Conservation (phyloP, 192 early-diverging fungal genomes). For the Backusella sp. region DNA sequence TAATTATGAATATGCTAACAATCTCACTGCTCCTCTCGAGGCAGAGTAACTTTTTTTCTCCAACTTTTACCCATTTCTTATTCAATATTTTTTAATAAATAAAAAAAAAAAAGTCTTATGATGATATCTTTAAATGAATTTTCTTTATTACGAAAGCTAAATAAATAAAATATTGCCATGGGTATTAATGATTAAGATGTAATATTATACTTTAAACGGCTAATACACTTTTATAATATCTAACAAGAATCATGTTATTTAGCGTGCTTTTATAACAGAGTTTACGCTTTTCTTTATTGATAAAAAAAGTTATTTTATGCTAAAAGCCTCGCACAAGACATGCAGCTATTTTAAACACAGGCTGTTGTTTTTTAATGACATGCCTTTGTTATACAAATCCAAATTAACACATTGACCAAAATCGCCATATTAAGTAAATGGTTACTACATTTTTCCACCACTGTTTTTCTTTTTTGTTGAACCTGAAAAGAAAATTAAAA, state of each 20-base stretch:
- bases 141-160: too few species aligned
- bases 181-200: background rate
- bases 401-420: background rate
- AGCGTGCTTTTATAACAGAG: background rate
- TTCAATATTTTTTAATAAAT: background rate
- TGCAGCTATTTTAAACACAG: background rate
- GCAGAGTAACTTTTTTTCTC: constrained; percentile 12
- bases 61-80: background rate
- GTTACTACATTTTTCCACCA: background rate
- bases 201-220: background rate
- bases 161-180: too few species aligned
- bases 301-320: background rate
- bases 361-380: background rate
- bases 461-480: background rate
- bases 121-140: too few species aligned
- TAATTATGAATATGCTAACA: constrained; percentile 1
- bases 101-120: background rate
- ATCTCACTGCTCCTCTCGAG: constrained; percentile 15
- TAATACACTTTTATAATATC: background rate
- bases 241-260: background rate
- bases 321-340: background rate
- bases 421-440: background rate
- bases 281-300: background rate
- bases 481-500: background rate
- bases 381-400: background rate